A percentile compares a stretch with the other conserved stretches of the same genome.
Evolutionary conservation across 2,329 filamentous ascomycete species (phyloP).

Genomic region (Ceratocystis colombiana): DNA sequence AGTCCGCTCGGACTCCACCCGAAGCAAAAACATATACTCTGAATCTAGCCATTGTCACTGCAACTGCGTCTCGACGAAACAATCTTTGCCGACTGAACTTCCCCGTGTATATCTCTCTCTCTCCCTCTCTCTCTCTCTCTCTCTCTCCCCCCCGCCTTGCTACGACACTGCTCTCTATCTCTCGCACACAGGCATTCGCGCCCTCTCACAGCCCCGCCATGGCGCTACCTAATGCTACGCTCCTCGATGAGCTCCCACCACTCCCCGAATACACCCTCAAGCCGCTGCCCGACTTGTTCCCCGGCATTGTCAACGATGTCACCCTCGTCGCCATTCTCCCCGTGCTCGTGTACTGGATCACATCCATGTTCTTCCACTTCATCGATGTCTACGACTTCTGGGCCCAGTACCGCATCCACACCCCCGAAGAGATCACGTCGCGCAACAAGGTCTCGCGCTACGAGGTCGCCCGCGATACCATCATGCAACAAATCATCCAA

Average conservation of each 20-base stretch:
- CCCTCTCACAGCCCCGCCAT: slow-evolving; percentile 31
- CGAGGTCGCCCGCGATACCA: slow-evolving; percentile 81
- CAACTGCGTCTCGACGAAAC: too few relatives aligned
- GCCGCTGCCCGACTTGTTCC: slow-evolving; percentile 59
- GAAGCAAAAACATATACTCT: not conserved
- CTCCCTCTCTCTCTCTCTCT: not conserved
- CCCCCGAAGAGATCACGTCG: slow-evolving; percentile 78
- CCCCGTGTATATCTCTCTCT: not conserved
- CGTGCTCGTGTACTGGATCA: slow-evolving; percentile 74
- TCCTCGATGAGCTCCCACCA: slow-evolving; percentile 60
- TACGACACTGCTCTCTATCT: not conserved
- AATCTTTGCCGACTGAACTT: not conserved
- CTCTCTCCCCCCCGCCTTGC: not conserved
- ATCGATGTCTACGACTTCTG: slow-evolving; percentile 80
- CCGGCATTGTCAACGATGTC: slow-evolving; percentile 65
- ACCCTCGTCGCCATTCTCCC: slow-evolving; percentile 66
- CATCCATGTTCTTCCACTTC: slow-evolving; percentile 77
- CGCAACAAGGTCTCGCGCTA: slow-evolving; percentile 77
- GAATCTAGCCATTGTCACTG: not conserved
- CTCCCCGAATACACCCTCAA: slow-evolving; percentile 70
- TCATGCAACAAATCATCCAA: slow-evolving; percentile 87
- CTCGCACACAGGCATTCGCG: not conserved
- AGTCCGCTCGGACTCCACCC: not conserved
- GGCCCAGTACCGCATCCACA: slow-evolving; percentile 86
- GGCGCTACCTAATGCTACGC: slow-evolving; percentile 43